Evolutionary conservation across 1,139 yeast genomes (phyloP).

Genomic region (Candida tetrigidarum): DNA sequence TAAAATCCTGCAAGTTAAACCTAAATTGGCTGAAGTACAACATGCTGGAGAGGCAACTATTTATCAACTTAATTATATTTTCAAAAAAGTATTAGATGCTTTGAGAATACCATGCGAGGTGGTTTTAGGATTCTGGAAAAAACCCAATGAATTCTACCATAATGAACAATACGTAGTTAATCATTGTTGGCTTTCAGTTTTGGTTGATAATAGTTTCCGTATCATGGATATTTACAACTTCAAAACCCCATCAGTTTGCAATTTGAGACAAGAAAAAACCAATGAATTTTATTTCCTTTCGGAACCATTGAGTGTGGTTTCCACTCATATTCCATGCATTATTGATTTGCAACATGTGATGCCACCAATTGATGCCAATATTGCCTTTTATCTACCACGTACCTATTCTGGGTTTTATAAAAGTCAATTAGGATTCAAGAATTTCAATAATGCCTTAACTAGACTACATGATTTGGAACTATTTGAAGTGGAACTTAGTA

Average conservation of each 20-base stretch:
- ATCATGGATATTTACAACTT: slow-evolving; percentile 62
- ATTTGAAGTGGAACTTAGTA: slow-evolving; percentile 73
- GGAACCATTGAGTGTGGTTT: slow-evolving; percentile 73
- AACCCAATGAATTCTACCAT: slow-evolving; percentile 64
- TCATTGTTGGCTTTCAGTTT: slow-evolving; percentile 88
- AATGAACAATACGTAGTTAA: slow-evolving; percentile 63
- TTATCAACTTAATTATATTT: slow-evolving; percentile 76
- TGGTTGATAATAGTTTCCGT: slow-evolving; percentile 77
- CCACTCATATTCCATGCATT: slow-evolving; percentile 85
- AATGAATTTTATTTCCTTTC: slow-evolving; percentile 76
- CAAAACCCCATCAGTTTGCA: slow-evolving; percentile 41
- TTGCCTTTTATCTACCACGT: slow-evolving; percentile 82
- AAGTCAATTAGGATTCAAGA: slow-evolving; percentile 59
- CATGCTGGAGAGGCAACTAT: slow-evolving; percentile 54
- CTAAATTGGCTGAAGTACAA: slow-evolving; percentile 43
- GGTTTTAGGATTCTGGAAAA: slow-evolving; percentile 81
- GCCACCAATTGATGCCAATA: slow-evolving; percentile 80
- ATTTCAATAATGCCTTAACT: slow-evolving; percentile 78
- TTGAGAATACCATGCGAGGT: slow-evolving; percentile 76
- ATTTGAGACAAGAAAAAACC: slow-evolving; percentile 28
- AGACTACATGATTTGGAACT: slow-evolving; percentile 75
- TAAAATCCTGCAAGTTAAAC: slow-evolving; percentile 45
- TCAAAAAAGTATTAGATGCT: slow-evolving; percentile 72
- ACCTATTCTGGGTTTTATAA: slow-evolving; percentile 80
- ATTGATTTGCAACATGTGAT: slow-evolving; percentile 81